Percentiles rank a stretch among this genome's conserved stretches.
Conservation (phyloP, 2,329 filamentous ascomycete genomes). For the Calonectria henricotiae region DNA sequence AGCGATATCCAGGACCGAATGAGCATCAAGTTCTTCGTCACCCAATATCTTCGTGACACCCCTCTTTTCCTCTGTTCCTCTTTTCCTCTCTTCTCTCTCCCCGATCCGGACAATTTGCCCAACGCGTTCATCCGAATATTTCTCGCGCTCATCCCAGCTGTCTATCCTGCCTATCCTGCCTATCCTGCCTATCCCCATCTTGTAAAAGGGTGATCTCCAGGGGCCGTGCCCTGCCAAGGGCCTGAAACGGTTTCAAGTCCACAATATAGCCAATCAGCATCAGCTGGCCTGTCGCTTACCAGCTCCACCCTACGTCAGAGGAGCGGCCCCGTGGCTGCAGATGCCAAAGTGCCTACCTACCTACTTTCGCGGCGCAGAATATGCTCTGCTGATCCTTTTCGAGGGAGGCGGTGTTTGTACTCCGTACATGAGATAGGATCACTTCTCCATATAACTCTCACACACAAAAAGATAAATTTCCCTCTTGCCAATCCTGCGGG, state of each 20-base stretch:
- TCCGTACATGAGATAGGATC: not conserved
- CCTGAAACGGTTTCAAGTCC: conserved; percentile 52
- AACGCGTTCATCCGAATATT: conserved; percentile 26
- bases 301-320: conserved; percentile 38
- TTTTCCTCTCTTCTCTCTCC: not conserved
- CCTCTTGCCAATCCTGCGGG: conserved; percentile 20
- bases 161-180: conserved; percentile 24
- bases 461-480: conserved; percentile 10
- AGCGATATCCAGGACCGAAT: conserved; percentile 20
- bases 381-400: conserved; percentile 9
- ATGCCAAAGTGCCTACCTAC: conserved; percentile 3
- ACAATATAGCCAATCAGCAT: conserved; percentile 40
- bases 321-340: conserved; percentile 39
- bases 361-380: not conserved
- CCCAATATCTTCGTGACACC: conserved; percentile 16
- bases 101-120: not conserved
- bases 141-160: conserved; percentile 18
- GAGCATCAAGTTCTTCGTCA: conserved; percentile 22
- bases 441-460: not conserved
- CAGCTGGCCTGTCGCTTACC: conserved; percentile 37
- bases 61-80: not conserved
- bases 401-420: conserved; percentile 17
- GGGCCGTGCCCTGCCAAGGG: conserved; percentile 43
- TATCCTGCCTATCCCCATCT: conserved; percentile 26
- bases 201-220: conserved; percentile 41